Evolutionary conservation across 2,329 filamentous ascomycete species (phyloP).

Genomic region (Penicillium sp.): DNA sequence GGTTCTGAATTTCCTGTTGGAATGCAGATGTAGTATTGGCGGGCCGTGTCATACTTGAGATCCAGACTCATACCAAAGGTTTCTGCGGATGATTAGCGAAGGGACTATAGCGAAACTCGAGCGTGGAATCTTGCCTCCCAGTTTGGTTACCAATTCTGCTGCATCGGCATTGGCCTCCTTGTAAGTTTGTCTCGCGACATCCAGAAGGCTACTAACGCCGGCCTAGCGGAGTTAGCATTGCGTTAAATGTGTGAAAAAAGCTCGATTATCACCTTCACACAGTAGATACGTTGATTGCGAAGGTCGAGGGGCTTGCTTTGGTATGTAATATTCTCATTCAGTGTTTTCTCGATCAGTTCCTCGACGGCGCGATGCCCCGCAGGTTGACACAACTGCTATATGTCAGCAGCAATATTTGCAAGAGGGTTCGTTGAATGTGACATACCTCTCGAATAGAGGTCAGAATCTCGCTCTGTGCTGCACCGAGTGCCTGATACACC

Average conservation of each 20-base stretch:
- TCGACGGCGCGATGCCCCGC: conserved; percentile 66
- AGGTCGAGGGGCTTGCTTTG: conserved; percentile 81
- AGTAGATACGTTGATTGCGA: conserved; percentile 88
- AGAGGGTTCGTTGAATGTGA: conserved; percentile 31
- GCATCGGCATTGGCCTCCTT: conserved; percentile 85
- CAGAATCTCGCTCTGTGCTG: conserved; percentile 69
- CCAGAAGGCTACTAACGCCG: conserved; percentile 82
- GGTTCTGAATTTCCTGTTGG: conserved; percentile 65
- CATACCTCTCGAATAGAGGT: conserved; percentile 68
- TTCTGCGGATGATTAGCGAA: conserved; percentile 49
- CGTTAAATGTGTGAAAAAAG: background rate
- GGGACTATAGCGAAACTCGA: background rate
- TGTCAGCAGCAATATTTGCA: background rate
- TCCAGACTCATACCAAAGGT: conserved; percentile 66
- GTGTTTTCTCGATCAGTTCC: conserved; percentile 68
- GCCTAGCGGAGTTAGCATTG: conserved; percentile 55
- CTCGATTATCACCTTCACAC: conserved; percentile 70
- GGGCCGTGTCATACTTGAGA: conserved; percentile 75
- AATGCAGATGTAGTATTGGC: conserved; percentile 80
- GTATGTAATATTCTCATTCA: conserved; percentile 83
- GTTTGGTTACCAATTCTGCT: conserved; percentile 69
- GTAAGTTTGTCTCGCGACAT: conserved; percentile 86
- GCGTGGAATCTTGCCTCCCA: conserved; percentile 61
- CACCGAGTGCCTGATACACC: conserved; percentile 70
- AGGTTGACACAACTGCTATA: conserved; percentile 65